Conservation (phyloP, 441 rosid genomes). For the Bocquillonia castaneifolia region DNA sequence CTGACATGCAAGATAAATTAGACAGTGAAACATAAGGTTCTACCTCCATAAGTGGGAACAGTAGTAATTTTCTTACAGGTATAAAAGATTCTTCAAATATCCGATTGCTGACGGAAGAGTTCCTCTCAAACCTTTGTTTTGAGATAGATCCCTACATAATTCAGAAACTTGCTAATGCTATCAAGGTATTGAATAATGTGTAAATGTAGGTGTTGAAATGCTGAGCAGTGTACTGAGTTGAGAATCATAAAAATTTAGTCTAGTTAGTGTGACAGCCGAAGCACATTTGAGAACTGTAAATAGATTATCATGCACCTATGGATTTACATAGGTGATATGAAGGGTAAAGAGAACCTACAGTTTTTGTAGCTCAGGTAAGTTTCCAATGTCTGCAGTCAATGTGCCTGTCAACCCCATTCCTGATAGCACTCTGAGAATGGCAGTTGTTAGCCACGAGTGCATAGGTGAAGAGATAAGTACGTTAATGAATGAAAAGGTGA, state of each 20-base stretch:
- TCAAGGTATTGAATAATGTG: not conserved
- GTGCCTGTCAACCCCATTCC: conserved; percentile 43
- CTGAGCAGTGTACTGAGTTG: not conserved
- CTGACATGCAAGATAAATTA: conserved; percentile 29
- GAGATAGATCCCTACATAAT: conserved; percentile 57
- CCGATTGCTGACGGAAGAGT: conserved; percentile 54
- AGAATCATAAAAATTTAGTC: too few species aligned
- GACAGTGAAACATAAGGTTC: not conserved
- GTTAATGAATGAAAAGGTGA: not conserved
- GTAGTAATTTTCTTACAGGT: conserved; percentile 40
- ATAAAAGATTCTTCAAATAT: conserved; percentile 41
- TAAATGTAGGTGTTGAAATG: not conserved
- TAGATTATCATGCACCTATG: not conserved
- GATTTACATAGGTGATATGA: not conserved
- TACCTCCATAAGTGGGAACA: not conserved
- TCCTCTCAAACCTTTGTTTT: conserved; percentile 48
- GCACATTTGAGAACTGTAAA: not conserved
- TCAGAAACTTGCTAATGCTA: not conserved
- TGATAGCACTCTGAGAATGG: conserved; percentile 39
- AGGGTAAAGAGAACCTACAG: conserved; percentile 31
- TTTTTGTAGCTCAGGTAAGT: conserved; percentile 43
- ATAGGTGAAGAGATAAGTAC: too few species aligned
- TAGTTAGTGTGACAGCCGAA: not conserved
- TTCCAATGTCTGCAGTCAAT: conserved; percentile 39
- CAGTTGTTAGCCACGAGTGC: not conserved